These are phyloP conservation scores for Tylopilus vinaceipallidus DNA, from an alignment of 768 basidiomycete genomes.

Conservation along the genomic window DNA sequence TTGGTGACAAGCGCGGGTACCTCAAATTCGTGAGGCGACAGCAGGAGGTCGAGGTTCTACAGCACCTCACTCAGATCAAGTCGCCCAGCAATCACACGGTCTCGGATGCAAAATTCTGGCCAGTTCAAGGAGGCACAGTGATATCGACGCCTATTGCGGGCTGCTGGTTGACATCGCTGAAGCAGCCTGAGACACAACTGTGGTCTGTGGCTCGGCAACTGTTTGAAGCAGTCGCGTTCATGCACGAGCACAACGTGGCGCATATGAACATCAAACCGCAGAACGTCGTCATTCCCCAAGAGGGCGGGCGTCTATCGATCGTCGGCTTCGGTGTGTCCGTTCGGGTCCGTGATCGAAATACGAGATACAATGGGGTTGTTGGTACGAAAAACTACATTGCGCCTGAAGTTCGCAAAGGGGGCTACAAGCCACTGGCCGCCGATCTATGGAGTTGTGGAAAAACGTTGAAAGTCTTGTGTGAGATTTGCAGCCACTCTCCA, in stretches of 20 bases:
- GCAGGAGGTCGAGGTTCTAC: constrained; percentile 6
- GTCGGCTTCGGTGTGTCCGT: not conserved
- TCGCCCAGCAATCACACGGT: constrained; percentile 13
- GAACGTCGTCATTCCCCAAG: not conserved
- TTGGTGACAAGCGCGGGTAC: not conserved
- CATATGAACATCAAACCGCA: constrained; percentile 16
- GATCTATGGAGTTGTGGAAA: constrained; percentile 4
- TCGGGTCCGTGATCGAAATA: not conserved
- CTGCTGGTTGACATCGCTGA: not conserved
- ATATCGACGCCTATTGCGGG: constrained; percentile 1
- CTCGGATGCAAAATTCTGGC: not conserved
- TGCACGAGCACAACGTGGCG: constrained; percentile 15
- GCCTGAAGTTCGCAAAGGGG: not conserved
- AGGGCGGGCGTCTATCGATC: not conserved
- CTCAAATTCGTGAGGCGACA: constrained; percentile 9
- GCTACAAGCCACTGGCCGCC: not conserved
- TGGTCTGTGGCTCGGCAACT: constrained; percentile 1
- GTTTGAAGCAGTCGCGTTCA: constrained; percentile 3
- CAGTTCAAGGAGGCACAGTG: not conserved
- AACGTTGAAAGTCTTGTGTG: not conserved
- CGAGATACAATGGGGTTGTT: not conserved
- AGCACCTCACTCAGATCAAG: constrained; percentile 5
- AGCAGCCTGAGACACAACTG: not conserved
- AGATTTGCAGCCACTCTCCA: not conserved
- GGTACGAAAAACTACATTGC: constrained; percentile 1